These are phyloP conservation scores for Diaporthe humulicola DNA, from an alignment of 2,329 filamentous ascomycete genomes.

Conservation along the genomic window DNA sequence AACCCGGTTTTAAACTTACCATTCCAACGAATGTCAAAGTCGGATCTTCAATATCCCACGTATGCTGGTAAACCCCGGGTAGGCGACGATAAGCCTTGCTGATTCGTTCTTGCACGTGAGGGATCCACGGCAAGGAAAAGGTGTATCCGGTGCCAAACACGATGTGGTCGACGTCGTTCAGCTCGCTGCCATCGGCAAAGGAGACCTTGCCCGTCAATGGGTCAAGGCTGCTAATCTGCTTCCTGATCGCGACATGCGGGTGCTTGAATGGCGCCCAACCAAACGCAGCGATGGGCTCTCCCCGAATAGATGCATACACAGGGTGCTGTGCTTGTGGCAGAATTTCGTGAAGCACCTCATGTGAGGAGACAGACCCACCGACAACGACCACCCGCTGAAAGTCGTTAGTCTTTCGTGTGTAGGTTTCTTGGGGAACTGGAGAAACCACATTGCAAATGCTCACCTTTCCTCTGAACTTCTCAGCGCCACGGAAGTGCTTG, in stretches of 20 bases:
- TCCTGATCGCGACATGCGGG: constrained; percentile 58
- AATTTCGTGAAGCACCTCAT: constrained; percentile 68
- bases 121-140: constrained; percentile 68
- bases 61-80: constrained; percentile 53
- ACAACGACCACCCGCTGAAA: constrained; percentile 65
- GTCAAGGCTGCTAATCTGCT: constrained; percentile 58
- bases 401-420: background rate
- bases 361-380: constrained; percentile 69
- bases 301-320: constrained; percentile 61
- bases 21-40: constrained; percentile 52
- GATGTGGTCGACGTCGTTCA: constrained; percentile 66
- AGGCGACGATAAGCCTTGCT: constrained; percentile 50
- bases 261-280: constrained; percentile 69
- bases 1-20: constrained; percentile 43
- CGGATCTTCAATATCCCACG: constrained; percentile 52
- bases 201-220: constrained; percentile 54
- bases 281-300: constrained; percentile 64
- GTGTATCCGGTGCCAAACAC: constrained; percentile 73
- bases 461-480: constrained; percentile 43
- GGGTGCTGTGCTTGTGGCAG: constrained; percentile 59
- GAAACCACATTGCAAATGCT: background rate
- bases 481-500: constrained; percentile 53
- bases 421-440: background rate
- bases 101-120: constrained; percentile 59
- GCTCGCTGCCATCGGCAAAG: constrained; percentile 64